Evolutionary conservation across 345 rosid genomes (phyloP), one percentile per base, ranked within the genome.

Genomic region (Salix viminalis): DNA sequence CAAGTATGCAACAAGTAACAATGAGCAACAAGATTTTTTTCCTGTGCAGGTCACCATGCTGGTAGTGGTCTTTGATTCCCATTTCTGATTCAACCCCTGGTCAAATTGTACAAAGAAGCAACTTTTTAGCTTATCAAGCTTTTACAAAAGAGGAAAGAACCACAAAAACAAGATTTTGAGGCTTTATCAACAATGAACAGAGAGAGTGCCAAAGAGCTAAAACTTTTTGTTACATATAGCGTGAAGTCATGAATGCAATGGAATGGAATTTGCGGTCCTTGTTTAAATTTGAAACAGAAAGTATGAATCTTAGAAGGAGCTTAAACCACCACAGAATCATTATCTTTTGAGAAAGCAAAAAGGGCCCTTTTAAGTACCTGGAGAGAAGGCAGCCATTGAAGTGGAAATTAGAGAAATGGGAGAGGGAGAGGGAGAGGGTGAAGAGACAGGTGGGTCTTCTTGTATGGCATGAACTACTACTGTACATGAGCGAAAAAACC

Each of bases 1-100:
- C 89, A 73, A 88, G 79, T 48, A 88, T 83, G 80, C 86, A 77
- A 76, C 92, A 91, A 64, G 87, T 80, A 83, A 90, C 90, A 82
- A 80, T 74, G 58, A 96, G 86, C 81, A 73, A 87, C 71, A 44
- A 85, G 54, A 71, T 71, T 61, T 86, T 76, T 79, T 83, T 92
- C 84, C 79, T 86, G 78, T 79, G 81, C 19, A 80, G 80, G 72
- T 83, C 80, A 84, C 79, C 82, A 30, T 85, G 79, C 64, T 78
- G 82, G 26, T 69, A 70, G 52, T 81, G 89, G 76, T 80, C 90
- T 79, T 84, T 79, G 75, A 70, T 75, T 65, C 83, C 91, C 76
- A 73, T 46, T 44, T 52, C 76, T 42, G 42, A 56, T 16, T 79
- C 84, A 80, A 68, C 75, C 74, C 91, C 98, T 92, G 88, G 16